Evolutionary conservation across 1,284 basidiomycete genomes (phyloP).

Genomic region (Cryptococcus hybrid): DNA sequence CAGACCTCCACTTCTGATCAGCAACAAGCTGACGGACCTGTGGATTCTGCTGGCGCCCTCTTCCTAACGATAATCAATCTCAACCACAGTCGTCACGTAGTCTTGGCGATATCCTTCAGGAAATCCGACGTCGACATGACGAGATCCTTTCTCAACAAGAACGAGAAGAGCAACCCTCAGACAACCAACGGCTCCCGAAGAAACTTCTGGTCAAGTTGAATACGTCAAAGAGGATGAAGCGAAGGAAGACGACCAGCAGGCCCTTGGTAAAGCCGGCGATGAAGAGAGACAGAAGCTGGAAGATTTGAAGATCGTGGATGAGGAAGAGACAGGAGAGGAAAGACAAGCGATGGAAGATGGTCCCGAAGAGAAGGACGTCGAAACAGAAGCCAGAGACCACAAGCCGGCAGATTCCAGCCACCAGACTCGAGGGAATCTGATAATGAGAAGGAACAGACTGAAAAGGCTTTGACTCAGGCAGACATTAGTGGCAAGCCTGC

Average conservation of each 20-base stretch:
- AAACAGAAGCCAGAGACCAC: slow-evolving; percentile 15
- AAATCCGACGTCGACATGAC: slow-evolving; percentile 79
- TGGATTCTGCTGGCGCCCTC: slow-evolving; percentile 39
- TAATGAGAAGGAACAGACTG: slow-evolving; percentile 25
- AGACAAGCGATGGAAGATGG: slow-evolving; percentile 15
- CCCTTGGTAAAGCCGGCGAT: slow-evolving; percentile 79
- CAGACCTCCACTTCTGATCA: slow-evolving; percentile 36
- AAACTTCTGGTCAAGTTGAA: slow-evolving; percentile 66
- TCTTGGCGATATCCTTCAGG: slow-evolving; percentile 80
- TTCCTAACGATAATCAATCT: slow-evolving; percentile 26
- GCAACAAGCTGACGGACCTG: slow-evolving; percentile 37
- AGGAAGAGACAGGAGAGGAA: slow-evolving; percentile 38
- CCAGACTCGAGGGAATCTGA: slow-evolving; percentile 13
- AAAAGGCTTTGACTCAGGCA: slow-evolving; percentile 49
- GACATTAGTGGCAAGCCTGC: slow-evolving; percentile 39
- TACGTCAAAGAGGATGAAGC: slow-evolving; percentile 70
- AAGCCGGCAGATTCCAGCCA: slow-evolving; percentile 13
- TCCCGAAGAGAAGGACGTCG: slow-evolving; percentile 18
- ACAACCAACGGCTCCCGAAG: slow-evolving; percentile 48
- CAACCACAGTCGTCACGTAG: slow-evolving; percentile 69
- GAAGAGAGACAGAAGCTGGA: slow-evolving; percentile 79
- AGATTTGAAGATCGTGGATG: slow-evolving; percentile 73
- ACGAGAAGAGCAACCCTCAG: slow-evolving; percentile 38
- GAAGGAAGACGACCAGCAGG: slow-evolving; percentile 75
- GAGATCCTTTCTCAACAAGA: slow-evolving; percentile 68